Evolutionary conservation across 2,329 filamentous ascomycete genomes (phyloP).

Genomic region (Alternaria tenuissima): DNA sequence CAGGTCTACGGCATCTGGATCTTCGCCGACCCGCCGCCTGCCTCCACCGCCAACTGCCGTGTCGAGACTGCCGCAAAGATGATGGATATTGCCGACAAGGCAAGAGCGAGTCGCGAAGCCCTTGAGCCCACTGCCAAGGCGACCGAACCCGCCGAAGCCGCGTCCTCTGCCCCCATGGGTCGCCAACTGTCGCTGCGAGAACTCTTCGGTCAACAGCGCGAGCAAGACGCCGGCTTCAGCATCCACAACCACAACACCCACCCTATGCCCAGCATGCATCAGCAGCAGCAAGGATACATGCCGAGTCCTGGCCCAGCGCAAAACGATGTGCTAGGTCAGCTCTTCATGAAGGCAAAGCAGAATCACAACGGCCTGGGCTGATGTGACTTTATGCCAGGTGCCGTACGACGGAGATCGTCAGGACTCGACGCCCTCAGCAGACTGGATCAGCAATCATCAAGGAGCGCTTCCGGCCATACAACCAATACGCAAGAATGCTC

Average conservation of each 20-base stretch:
- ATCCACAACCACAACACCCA: conserved; percentile 55
- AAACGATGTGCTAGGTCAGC: conserved; percentile 43
- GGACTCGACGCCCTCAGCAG: not conserved
- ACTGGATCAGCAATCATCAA: not conserved
- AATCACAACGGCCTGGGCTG: conserved; percentile 45
- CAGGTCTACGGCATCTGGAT: conserved; percentile 70
- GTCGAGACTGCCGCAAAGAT: conserved; percentile 63
- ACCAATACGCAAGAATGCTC: not conserved
- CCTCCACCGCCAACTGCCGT: conserved; percentile 62
- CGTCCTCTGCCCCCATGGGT: conserved; percentile 57
- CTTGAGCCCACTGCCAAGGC: conserved; percentile 36
- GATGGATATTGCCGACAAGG: conserved; percentile 62
- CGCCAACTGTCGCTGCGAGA: conserved; percentile 62
- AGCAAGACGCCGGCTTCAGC: conserved; percentile 61
- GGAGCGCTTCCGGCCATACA: not conserved
- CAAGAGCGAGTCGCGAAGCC: conserved; percentile 58
- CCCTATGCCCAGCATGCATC: conserved; percentile 35
- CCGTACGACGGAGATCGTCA: not conserved
- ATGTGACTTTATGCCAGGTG: conserved; percentile 16
- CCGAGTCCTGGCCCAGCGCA: conserved; percentile 29
- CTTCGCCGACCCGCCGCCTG: conserved; percentile 66
- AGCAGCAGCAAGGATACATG: conserved; percentile 44
- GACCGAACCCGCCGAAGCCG: conserved; percentile 43
- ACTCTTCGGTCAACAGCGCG: conserved; percentile 63
- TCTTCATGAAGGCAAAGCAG: conserved; percentile 48